Evolutionary conservation across 1,284 basidiomycete genomes (phyloP).

Genomic region (Neonothopanus nambi): DNA sequence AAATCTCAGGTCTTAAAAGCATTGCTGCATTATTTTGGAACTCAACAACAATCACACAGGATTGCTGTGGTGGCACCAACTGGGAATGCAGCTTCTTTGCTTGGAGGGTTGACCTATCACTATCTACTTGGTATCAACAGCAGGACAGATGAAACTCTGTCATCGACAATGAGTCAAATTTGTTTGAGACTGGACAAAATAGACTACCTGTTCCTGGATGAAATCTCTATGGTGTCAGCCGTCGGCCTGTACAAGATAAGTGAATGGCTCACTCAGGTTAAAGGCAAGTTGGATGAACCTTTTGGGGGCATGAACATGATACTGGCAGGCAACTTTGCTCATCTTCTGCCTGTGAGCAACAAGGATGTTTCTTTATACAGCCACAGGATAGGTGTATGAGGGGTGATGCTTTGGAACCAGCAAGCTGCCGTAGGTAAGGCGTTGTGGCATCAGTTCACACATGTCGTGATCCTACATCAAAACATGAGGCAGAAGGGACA

Average conservation of each 20-base stretch:
- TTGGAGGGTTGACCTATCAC: constrained; percentile 32
- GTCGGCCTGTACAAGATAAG: too few relatives aligned
- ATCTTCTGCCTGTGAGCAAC: constrained; percentile 13
- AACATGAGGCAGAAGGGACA: constrained; percentile 1
- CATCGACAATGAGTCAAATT: not conserved
- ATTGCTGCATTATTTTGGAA: constrained; percentile 28
- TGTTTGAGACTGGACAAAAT: constrained; percentile 7
- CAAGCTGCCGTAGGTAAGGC: constrained; percentile 19
- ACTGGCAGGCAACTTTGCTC: constrained; percentile 21
- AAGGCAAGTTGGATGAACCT: not conserved
- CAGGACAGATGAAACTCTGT: not conserved
- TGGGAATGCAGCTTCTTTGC: constrained; percentile 29
- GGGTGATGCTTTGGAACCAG: too few relatives aligned
- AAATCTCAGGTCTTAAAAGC: constrained; percentile 44
- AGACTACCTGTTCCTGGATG: constrained; percentile 21
- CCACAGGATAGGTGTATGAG: not conserved
- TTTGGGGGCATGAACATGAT: constrained; percentile 21
- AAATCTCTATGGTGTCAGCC: constrained; percentile 22
- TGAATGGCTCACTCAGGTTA: not conserved
- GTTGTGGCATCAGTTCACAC: too few relatives aligned
- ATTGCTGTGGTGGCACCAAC: constrained; percentile 36
- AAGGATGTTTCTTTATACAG: constrained; percentile 8
- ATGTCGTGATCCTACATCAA: not conserved
- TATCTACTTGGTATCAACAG: constrained; percentile 26
- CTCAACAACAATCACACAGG: constrained; percentile 22